phyloP scores from a whole-genome alignment of 2,329 filamentous ascomycete genomes.

The Cytospora leucostoma region DNA sequence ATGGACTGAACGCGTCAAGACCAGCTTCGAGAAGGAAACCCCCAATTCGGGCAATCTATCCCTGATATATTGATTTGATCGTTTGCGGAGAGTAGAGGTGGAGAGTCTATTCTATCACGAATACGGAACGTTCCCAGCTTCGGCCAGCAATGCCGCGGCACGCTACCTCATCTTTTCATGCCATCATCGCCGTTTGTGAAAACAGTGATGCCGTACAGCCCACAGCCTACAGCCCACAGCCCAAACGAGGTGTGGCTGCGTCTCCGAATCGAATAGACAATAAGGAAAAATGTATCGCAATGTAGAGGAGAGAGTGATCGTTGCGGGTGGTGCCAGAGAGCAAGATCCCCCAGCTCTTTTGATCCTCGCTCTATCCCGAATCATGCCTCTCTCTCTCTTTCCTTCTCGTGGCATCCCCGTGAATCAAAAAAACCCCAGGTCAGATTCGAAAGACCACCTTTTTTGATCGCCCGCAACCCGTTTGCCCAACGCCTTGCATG shows the following conservation, averaged over 20 bases:
- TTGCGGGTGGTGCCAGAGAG: slow-evolving; percentile 4
- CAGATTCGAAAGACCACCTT: slow-evolving; percentile 9
- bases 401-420: not conserved
- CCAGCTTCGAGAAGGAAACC: too few species aligned
- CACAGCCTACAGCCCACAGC: not conserved
- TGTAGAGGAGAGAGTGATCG: slow-evolving; percentile 12
- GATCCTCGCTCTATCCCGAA: not conserved
- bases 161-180: slow-evolving; percentile 18
- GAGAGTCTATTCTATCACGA: slow-evolving; percentile 26
- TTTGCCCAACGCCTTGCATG: slow-evolving; percentile 27
- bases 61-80: not conserved
- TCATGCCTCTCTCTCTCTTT: slow-evolving; percentile 7
- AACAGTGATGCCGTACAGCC: not conserved
- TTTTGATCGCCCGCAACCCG: slow-evolving; percentile 17
- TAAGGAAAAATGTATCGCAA: slow-evolving; percentile 15
- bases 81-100: slow-evolving; percentile 26
- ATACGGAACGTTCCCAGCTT: slow-evolving; percentile 26
- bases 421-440: not conserved
- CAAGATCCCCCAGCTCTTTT: not conserved
- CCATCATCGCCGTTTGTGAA: slow-evolving; percentile 24
- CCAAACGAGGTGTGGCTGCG: slow-evolving; percentile 10
- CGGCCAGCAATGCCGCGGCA: slow-evolving; percentile 19
- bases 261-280: not conserved
- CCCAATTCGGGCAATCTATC: not conserved
- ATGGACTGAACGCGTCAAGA: not conserved